These are phyloP conservation scores for Annulohypoxylon moriforme DNA, from an alignment of 495 filamentous ascomycete species.

Conservation along the genomic window DNA sequence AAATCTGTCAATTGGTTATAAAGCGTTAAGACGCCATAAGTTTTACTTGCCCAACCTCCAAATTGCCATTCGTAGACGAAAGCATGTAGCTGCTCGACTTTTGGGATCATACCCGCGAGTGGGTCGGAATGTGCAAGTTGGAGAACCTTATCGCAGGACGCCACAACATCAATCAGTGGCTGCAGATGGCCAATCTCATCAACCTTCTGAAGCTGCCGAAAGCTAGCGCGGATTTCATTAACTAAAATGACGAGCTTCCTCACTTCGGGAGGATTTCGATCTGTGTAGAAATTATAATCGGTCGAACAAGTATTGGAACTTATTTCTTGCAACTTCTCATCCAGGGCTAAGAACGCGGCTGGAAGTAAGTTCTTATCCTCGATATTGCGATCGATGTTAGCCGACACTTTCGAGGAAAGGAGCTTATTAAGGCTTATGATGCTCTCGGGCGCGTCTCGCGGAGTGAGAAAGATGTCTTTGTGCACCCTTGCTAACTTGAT, in stretches of 20 bases:
- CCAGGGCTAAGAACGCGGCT: slow-evolving; percentile 72
- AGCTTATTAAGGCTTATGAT: slow-evolving; percentile 53
- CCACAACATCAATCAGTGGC: slow-evolving; percentile 77
- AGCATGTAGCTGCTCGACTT: slow-evolving; percentile 83
- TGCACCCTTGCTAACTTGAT: slow-evolving; percentile 59
- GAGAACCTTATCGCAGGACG: slow-evolving; percentile 76
- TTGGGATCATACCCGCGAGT: slow-evolving; percentile 82
- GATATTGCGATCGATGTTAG: slow-evolving; percentile 45
- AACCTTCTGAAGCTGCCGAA: slow-evolving; percentile 71
- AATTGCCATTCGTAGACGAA: slow-evolving; percentile 92
- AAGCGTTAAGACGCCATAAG: slow-evolving; percentile 72
- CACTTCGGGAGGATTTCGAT: slow-evolving; percentile 78
- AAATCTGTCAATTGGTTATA: slow-evolving; percentile 80
- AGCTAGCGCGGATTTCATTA: slow-evolving; percentile 72
- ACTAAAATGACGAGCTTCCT: slow-evolving; percentile 74
- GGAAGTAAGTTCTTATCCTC: slow-evolving; percentile 67
- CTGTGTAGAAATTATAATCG: slow-evolving; percentile 88
- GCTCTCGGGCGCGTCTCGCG: slow-evolving; percentile 47
- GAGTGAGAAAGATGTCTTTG: slow-evolving; percentile 60
- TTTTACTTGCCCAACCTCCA: slow-evolving; percentile 79
- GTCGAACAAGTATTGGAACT: slow-evolving; percentile 46
- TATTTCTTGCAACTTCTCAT: slow-evolving; percentile 66
- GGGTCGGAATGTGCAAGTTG: slow-evolving; percentile 84
- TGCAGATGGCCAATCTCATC: slow-evolving; percentile 69
- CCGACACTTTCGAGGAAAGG: slow-evolving; percentile 51